Evolutionary conservation across 352 stramenopile species (phyloP).

Genomic region (Phytophthora syringae): DNA sequence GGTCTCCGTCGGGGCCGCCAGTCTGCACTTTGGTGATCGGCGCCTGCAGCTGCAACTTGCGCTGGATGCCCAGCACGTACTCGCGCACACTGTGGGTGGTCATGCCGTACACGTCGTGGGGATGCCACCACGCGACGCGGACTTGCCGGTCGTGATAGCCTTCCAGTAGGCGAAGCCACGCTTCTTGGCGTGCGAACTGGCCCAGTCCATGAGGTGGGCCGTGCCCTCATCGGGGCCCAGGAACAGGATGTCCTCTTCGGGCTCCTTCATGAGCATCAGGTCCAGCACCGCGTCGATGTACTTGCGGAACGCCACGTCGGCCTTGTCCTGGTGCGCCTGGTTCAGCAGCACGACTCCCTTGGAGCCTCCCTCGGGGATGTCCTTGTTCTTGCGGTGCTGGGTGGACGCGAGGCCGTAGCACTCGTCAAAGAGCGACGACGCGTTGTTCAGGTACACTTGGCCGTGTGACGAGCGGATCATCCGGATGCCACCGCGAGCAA

Average conservation of each 20-base stretch:
- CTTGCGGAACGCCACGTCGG: constrained; percentile 93
- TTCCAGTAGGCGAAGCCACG: constrained; percentile 95
- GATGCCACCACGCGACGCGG: constrained; percentile 93
- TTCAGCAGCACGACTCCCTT: constrained; percentile 97
- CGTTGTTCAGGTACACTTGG: constrained; percentile 92
- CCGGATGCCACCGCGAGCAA: constrained; percentile 95
- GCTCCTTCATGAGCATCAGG: constrained; percentile 96
- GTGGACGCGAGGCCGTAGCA: constrained; percentile 96
- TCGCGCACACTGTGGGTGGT: constrained; percentile 97
- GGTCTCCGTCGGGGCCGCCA: constrained; percentile 96
- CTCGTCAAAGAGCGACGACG: constrained; percentile 96
- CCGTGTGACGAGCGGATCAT: constrained; percentile 86
- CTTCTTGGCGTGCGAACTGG: constrained; percentile 92
- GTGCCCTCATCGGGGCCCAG: constrained; percentile 98
- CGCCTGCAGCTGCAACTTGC: constrained; percentile 90
- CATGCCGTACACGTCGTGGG: constrained; percentile 99
- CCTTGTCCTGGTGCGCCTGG: constrained; percentile 89
- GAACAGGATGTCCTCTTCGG: constrained; percentile 96
- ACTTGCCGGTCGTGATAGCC: constrained; percentile 98
- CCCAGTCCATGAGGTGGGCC: constrained; percentile 97
- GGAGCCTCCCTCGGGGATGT: constrained; percentile 98
- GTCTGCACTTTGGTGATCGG: constrained; percentile 97
- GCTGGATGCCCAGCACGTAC: constrained; percentile 95
- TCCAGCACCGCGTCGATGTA: constrained; percentile 97
- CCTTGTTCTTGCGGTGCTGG: constrained; percentile 99